Percentiles rank a stretch among this genome's conserved stretches.
Conservation (phyloP, 2,329 filamentous ascomycete genomes). For the Thelonectria rubi region DNA sequence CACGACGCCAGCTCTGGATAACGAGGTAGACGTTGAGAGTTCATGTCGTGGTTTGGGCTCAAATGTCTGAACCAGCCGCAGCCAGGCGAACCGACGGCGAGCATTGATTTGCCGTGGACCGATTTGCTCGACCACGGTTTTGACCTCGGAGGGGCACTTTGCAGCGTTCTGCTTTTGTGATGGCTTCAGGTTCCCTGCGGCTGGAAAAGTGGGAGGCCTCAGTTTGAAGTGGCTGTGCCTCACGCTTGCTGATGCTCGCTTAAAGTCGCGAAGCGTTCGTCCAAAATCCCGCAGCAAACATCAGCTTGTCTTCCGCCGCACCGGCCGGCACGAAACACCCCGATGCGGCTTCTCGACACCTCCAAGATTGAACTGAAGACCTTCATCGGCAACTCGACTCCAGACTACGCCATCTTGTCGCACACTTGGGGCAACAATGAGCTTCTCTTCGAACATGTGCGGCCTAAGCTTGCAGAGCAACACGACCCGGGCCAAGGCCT, state of each 20-base stretch:
- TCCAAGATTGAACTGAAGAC: background rate
- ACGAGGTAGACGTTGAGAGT: conserved; percentile 37
- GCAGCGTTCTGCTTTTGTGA: conserved; percentile 29
- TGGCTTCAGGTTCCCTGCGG: background rate
- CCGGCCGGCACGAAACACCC: too few species aligned
- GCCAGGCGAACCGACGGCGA: conserved; percentile 35
- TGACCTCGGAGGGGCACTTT: conserved; percentile 32
- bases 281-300: background rate
- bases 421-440: conserved; percentile 48
- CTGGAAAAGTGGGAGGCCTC: background rate
- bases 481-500: conserved; percentile 17
- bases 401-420: conserved; percentile 48
- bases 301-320: background rate
- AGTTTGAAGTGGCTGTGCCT: background rate
- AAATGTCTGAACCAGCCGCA: conserved; percentile 33
- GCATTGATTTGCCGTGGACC: conserved; percentile 38
- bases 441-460: conserved; percentile 43
- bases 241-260: too few species aligned
- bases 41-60: conserved; percentile 40
- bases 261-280: background rate
- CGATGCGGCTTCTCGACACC: background rate
- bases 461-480: background rate
- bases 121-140: conserved; percentile 39
- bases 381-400: conserved; percentile 25
- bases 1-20: conserved; percentile 25